A percentile compares a stretch with the other conserved stretches of the same genome.
phyloP scores from a whole-genome alignment of 192 early-diverging fungal species.

The Coemansia sp. region DNA sequence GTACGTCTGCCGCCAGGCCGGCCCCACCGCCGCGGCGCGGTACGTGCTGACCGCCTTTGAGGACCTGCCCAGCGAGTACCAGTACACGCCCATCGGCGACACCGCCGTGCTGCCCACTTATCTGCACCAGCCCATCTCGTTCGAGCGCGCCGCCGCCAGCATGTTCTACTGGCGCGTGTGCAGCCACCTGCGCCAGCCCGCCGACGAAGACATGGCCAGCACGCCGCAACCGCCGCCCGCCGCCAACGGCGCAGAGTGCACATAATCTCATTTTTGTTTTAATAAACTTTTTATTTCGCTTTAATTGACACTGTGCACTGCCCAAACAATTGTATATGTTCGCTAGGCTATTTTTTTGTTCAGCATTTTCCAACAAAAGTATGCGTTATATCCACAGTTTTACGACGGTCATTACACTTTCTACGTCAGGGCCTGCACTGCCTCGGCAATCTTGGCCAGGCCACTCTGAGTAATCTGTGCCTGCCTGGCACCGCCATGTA shows the following conservation, averaged over 20 bases:
- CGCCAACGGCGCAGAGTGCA: neutral
- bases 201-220: neutral
- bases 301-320: too few species aligned
- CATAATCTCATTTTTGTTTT: neutral
- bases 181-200: constrained; percentile 28
- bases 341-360: too few species aligned
- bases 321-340: too few species aligned
- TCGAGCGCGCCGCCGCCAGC: constrained; percentile 28
- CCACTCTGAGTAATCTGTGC: neutral
- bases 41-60: constrained; percentile 47
- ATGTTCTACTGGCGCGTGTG: constrained; percentile 54
- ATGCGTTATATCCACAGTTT: too few species aligned
- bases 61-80: constrained; percentile 41
- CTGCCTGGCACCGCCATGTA: too few species aligned
- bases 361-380: too few species aligned
- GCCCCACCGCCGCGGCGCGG: constrained; percentile 9
- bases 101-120: constrained; percentile 33
- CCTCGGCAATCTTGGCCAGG: constrained; percentile 1
- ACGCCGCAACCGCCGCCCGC: neutral
- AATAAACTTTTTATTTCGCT: neutral
- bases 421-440: neutral
- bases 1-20: constrained; percentile 41
- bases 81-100: constrained; percentile 40
- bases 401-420: too few species aligned
- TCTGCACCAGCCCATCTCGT: constrained; percentile 43